A percentile compares a stretch with the other conserved stretches of the same genome.
phyloP scores from a whole-genome alignment of 2,329 filamentous ascomycete genomes.

The Colletotrichum aenigma region DNA sequence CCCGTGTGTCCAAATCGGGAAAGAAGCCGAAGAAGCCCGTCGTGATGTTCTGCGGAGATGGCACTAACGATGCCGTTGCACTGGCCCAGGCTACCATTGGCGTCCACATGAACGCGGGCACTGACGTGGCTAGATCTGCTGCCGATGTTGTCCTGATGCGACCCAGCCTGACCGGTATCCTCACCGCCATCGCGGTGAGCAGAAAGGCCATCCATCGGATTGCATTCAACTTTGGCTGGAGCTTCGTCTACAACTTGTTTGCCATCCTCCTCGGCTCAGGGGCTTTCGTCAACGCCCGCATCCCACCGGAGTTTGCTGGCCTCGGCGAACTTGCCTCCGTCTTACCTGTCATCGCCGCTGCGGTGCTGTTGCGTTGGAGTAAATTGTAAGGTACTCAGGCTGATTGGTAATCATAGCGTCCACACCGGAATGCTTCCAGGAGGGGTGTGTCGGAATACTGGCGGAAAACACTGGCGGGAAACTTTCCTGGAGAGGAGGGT shows the following conservation, averaged over 20 bases:
- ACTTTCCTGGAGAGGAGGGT: background rate
- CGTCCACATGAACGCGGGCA: constrained; percentile 66
- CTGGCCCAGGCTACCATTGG: constrained; percentile 75
- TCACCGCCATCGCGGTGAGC: constrained; percentile 61
- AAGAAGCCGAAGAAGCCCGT: constrained; percentile 30
- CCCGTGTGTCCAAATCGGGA: background rate
- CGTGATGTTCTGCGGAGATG: constrained; percentile 77
- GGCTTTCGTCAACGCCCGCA: constrained; percentile 58
- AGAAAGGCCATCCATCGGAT: constrained; percentile 51
- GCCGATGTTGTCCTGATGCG: constrained; percentile 74
- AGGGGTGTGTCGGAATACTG: background rate
- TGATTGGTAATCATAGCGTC: background rate
- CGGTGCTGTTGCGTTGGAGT: constrained; percentile 51
- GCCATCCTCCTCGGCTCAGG: constrained; percentile 72
- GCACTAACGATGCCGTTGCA: constrained; percentile 79
- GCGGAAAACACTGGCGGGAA: background rate
- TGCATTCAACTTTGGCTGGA: constrained; percentile 73
- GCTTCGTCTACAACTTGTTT: constrained; percentile 71
- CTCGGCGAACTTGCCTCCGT: constrained; percentile 78
- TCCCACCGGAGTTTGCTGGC: constrained; percentile 68
- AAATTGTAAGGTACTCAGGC: constrained; percentile 25
- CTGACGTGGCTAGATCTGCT: constrained; percentile 68
- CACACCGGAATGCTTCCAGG: background rate
- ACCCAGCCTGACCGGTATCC: constrained; percentile 57
- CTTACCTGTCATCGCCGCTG: constrained; percentile 67